phyloP scores from a whole-genome alignment of 495 filamentous ascomycete genomes.

The Penicillium cinerascens region DNA sequence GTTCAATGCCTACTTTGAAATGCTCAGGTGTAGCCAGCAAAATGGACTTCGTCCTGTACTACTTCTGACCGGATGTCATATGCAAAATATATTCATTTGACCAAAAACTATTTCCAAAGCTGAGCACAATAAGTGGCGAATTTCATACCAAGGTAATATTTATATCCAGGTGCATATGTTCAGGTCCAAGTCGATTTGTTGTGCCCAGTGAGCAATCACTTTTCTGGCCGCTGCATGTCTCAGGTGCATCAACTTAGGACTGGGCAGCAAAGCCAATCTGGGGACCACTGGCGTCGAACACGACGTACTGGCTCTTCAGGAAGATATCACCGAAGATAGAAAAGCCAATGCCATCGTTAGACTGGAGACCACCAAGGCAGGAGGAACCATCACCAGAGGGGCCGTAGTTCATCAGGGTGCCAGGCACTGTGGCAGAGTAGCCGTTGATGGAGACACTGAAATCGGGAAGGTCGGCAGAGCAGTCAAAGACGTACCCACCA shows the following conservation, averaged over 20 bases:
- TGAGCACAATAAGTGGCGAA: too few species aligned
- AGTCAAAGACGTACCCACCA: conserved; percentile 69
- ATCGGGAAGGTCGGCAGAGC: conserved; percentile 54
- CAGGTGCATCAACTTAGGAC: conserved; percentile 13
- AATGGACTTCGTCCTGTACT: too few species aligned
- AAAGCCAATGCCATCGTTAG: conserved; percentile 56
- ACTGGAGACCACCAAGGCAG: conserved; percentile 63
- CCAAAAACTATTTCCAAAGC: too few species aligned
- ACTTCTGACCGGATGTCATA: too few species aligned
- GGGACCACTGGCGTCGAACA: conserved; percentile 59
- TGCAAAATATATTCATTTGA: too few species aligned
- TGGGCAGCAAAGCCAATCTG: conserved; percentile 57
- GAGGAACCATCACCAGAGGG: conserved; percentile 40
- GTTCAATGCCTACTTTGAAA: too few species aligned
- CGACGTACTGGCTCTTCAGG: conserved; percentile 71
- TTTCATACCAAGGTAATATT: too few species aligned
- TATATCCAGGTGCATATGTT: too few species aligned
- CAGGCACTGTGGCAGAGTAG: conserved; percentile 40
- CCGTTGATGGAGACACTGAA: conserved; percentile 53
- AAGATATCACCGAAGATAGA: conserved; percentile 72
- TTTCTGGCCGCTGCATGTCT: too few species aligned
- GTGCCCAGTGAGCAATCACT: too few species aligned
- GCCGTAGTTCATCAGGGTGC: conserved; percentile 39
- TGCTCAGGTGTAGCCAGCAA: too few species aligned
- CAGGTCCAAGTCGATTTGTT: too few species aligned